phyloP scores from a whole-genome alignment of 176 grass and related monocot species.

The Luzula sylvatica region DNA sequence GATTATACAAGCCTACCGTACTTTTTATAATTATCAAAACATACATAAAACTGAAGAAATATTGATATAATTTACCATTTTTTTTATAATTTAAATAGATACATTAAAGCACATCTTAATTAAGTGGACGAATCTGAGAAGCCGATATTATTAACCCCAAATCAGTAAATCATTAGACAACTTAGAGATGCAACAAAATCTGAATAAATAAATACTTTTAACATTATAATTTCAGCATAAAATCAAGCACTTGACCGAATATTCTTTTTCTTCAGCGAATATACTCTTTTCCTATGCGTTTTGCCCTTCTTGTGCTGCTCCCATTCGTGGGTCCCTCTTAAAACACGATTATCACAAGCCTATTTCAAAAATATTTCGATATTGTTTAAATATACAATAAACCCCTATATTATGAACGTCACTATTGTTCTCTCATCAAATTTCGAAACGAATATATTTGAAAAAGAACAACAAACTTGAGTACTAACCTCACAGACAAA shows the following conservation, averaged over 20 bases:
- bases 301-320: conserved; percentile 77
- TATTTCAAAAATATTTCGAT: conserved; percentile 22
- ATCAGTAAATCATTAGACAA: too few species aligned
- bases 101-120: too few species aligned
- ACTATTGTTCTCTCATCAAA: neutral
- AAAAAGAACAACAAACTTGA: conserved; percentile 12
- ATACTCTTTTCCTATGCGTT: conserved; percentile 60
- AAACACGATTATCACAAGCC: conserved; percentile 65
- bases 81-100: too few species aligned
- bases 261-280: conserved; percentile 37
- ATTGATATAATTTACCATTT: too few species aligned
- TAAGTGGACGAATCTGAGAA: too few species aligned
- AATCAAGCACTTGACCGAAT: neutral
- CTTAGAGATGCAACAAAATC: neutral
- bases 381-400: conserved; percentile 5
- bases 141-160: too few species aligned
- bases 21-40: too few species aligned
- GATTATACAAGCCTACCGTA: too few species aligned
- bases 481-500: conserved; percentile 80
- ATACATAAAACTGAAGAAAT: too few species aligned
- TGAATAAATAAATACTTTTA: too few species aligned
- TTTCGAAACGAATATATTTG: too few species aligned
- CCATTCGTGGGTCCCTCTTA: conserved; percentile 75
- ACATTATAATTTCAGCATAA: neutral
- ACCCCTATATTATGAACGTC: too few species aligned